Evolutionary conservation across 805 yeast species (phyloP).

Genomic region (Saturnispora diversa): DNA sequence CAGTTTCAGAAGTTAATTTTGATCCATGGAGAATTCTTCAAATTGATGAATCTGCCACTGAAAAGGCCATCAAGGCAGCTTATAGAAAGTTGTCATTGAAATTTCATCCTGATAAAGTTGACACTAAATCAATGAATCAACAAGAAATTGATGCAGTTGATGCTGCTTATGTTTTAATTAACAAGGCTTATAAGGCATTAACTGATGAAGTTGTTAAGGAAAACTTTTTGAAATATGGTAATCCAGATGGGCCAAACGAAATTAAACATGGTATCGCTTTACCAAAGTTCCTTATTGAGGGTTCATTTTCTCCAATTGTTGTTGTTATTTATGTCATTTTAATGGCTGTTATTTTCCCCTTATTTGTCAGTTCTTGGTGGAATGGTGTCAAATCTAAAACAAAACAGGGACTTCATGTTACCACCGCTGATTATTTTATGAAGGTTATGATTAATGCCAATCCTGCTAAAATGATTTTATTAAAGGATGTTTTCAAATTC

Average conservation of each 20-base stretch:
- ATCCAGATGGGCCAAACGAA: constrained; percentile 96
- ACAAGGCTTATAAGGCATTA: constrained; percentile 88
- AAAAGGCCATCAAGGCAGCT: constrained; percentile 68
- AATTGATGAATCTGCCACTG: constrained; percentile 57
- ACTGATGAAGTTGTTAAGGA: constrained; percentile 83
- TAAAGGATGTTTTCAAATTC: constrained; percentile 50
- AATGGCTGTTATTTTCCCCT: constrained; percentile 75
- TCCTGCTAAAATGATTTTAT: constrained; percentile 58
- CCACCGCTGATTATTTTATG: constrained; percentile 74
- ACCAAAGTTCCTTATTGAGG: constrained; percentile 85
- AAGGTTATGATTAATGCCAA: constrained; percentile 65
- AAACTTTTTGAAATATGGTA: constrained; percentile 82
- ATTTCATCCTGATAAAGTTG: constrained; percentile 89
- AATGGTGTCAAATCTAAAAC: constrained; percentile 68
- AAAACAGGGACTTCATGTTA: constrained; percentile 70
- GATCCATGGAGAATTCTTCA: constrained; percentile 90
- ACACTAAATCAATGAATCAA: constrained; percentile 48
- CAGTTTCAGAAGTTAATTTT: constrained; percentile 42
- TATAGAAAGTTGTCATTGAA: constrained; percentile 82
- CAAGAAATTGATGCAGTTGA: constrained; percentile 55
- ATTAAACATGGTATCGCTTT: constrained; percentile 88
- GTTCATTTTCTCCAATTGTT: constrained; percentile 59
- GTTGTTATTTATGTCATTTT: constrained; percentile 55
- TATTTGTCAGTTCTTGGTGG: constrained; percentile 88
- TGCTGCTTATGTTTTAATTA: constrained; percentile 67